Conservation (phyloP, 1,284 basidiomycete genomes). For the Marasmius sp. region DNA sequence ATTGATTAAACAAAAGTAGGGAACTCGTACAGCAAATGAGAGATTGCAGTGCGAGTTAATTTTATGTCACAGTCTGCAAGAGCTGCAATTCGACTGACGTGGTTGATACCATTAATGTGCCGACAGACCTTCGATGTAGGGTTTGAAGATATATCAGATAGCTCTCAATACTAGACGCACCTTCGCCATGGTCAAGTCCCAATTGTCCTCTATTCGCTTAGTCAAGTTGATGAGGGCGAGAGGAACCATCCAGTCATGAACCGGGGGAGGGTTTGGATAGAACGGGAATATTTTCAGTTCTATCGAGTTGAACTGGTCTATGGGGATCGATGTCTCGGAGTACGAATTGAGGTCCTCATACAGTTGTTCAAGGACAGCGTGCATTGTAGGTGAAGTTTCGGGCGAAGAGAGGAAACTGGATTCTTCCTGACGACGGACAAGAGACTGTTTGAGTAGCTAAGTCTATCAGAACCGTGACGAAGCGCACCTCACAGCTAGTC, state of each 20-base stretch:
- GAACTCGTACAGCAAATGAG: conserved; percentile 81
- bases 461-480: conserved; percentile 2
- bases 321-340: conserved; percentile 88
- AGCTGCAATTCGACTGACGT: conserved; percentile 88
- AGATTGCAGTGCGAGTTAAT: conserved; percentile 84
- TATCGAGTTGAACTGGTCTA: conserved; percentile 89
- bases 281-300: conserved; percentile 96
- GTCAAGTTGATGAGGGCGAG: conserved; percentile 84
- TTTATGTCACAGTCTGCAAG: conserved; percentile 89
- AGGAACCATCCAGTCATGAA: conserved; percentile 96
- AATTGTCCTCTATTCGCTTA: conserved; percentile 84
- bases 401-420: conserved; percentile 84
- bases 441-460: neutral
- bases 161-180: conserved; percentile 35
- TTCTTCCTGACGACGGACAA: conserved; percentile 64
- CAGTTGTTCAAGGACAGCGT: conserved; percentile 91
- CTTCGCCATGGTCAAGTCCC: conserved; percentile 95
- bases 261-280: conserved; percentile 89
- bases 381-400: conserved; percentile 69
- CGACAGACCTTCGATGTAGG: conserved; percentile 59
- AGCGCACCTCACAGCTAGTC: conserved; percentile 82
- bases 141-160: conserved; percentile 4
- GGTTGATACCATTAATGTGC: conserved; percentile 89
- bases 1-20: neutral
- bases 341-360: conserved; percentile 98